phyloP scores from a whole-genome alignment of 257 asterid species.

The Plantago elongata region DNA sequence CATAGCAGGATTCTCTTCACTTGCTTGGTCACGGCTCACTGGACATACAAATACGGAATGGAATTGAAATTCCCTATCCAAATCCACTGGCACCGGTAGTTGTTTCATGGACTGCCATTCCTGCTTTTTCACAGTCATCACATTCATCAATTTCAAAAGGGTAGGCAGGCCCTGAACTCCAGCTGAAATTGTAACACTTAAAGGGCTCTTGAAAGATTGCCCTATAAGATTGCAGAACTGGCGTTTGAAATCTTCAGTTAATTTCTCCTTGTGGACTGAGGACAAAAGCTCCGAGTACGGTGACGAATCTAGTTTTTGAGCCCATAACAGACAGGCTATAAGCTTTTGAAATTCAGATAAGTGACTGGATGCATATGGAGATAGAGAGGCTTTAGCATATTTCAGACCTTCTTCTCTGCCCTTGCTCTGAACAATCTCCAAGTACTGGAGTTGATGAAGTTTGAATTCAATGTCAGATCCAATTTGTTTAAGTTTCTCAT shows the following conservation, averaged over 20 bases:
- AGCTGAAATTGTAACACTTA: slow-evolving; percentile 44
- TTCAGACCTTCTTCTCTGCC: slow-evolving; percentile 74
- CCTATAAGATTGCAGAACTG: slow-evolving; percentile 42
- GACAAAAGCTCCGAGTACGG: slow-evolving; percentile 69
- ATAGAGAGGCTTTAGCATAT: slow-evolving; percentile 55
- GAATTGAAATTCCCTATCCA: slow-evolving; percentile 52
- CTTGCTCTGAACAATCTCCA: slow-evolving; percentile 61
- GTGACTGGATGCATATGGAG: slow-evolving; percentile 58
- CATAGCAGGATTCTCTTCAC: slow-evolving; percentile 60
- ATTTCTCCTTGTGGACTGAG: slow-evolving; percentile 55
- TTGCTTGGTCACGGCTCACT: slow-evolving; percentile 42
- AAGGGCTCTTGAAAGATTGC: slow-evolving; percentile 45
- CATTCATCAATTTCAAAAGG: slow-evolving; percentile 42
- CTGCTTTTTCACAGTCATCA: slow-evolving; percentile 46
- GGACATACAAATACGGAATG: slow-evolving; percentile 72
- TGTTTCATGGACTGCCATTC: slow-evolving; percentile 55
- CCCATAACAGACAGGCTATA: slow-evolving; percentile 71
- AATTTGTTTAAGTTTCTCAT: slow-evolving; percentile 47
- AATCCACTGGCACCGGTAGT: slow-evolving; percentile 48
- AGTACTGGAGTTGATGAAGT: slow-evolving; percentile 74
- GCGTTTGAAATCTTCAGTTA: slow-evolving; percentile 35
- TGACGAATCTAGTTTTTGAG: slow-evolving; percentile 67
- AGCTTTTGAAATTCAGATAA: slow-evolving; percentile 77
- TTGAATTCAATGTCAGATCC: slow-evolving; percentile 78
- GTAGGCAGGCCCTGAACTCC: slow-evolving; percentile 63